These are phyloP conservation scores for Suhomyces guaymorum DNA, from an alignment of 1,139 yeast species.

Conservation along the genomic window DNA sequence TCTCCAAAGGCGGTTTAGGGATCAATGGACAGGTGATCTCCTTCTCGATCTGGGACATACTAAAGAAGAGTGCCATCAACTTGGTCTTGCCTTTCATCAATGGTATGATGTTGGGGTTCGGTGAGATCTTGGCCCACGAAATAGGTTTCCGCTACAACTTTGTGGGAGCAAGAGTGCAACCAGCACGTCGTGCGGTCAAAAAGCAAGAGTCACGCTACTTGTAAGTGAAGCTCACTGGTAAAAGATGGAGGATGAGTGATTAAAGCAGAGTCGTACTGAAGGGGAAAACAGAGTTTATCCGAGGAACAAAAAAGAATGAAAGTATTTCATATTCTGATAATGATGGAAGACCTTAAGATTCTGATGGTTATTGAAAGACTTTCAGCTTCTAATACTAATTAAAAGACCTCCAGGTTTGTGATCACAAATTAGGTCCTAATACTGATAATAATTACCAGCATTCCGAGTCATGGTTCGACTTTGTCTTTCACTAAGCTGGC, in stretches of 20 bases:
- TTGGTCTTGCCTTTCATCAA: conserved; percentile 83
- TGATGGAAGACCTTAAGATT: too few relatives aligned
- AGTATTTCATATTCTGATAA: too few relatives aligned
- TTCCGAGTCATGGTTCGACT: too few relatives aligned
- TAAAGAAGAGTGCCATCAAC: conserved; percentile 65
- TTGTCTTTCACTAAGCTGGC: too few relatives aligned
- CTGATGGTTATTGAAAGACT: too few relatives aligned
- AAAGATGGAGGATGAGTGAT: not conserved
- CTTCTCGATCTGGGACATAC: conserved; percentile 30
- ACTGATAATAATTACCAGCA: too few relatives aligned
- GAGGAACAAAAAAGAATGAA: too few relatives aligned
- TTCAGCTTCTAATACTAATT: too few relatives aligned
- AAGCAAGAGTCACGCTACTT: conserved; percentile 14
- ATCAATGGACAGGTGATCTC: conserved; percentile 1
- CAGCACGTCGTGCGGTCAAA: conserved; percentile 34
- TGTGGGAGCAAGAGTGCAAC: conserved; percentile 69
- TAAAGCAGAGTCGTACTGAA: too few relatives aligned
- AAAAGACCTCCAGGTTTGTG: too few relatives aligned
- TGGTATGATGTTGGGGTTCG: conserved; percentile 95
- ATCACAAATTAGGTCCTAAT: too few relatives aligned
- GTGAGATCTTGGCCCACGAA: conserved; percentile 94
- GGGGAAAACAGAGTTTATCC: too few relatives aligned
- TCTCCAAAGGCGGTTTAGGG: not conserved
- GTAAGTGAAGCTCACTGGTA: not conserved
- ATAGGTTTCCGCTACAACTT: conserved; percentile 79